phyloP scores from a whole-genome alignment of 805 yeast species.

The Yarrowia osloensis region DNA sequence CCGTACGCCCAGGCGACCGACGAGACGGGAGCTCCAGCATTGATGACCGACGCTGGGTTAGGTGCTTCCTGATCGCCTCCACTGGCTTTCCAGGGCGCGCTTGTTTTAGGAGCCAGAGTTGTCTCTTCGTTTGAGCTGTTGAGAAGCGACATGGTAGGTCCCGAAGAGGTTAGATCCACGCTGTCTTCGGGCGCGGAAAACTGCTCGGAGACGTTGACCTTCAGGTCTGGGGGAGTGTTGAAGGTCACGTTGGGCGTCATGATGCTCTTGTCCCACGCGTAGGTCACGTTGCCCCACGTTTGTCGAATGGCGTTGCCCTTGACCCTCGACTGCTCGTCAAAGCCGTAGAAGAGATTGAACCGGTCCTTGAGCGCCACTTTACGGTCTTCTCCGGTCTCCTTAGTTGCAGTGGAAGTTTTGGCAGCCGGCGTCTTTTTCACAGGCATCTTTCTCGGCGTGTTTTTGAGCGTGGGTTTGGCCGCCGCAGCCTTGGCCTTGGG shows the following conservation, averaged over 20 bases:
- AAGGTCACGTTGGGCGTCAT: constrained; percentile 33
- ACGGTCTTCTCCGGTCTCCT: constrained; percentile 11
- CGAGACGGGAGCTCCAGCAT: constrained; percentile 56
- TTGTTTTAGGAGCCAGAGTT: not conserved
- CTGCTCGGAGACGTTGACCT: constrained; percentile 2
- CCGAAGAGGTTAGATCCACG: not conserved
- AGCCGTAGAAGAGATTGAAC: constrained; percentile 52
- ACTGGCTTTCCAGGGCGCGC: constrained; percentile 7
- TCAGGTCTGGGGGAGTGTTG: constrained; percentile 12
- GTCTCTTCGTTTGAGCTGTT: not conserved
- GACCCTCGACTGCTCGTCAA: constrained; percentile 48
- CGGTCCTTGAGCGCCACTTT: constrained; percentile 46
- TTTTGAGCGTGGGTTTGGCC: not conserved
- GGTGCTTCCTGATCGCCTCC: constrained; percentile 22
- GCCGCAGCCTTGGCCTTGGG: not conserved
- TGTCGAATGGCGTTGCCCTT: constrained; percentile 50
- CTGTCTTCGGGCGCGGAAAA: not conserved
- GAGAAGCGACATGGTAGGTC: not conserved
- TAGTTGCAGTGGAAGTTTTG: not conserved
- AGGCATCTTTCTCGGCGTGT: constrained; percentile 18
- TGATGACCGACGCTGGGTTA: constrained; percentile 48
- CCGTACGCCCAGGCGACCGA: constrained; percentile 54
- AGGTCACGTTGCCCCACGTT: constrained; percentile 53
- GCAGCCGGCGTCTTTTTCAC: not conserved
- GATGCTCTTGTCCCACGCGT: constrained; percentile 45